Evolutionary conservation across 495 filamentous ascomycete genomes (phyloP).

Genomic region (Penicillium daleae): DNA sequence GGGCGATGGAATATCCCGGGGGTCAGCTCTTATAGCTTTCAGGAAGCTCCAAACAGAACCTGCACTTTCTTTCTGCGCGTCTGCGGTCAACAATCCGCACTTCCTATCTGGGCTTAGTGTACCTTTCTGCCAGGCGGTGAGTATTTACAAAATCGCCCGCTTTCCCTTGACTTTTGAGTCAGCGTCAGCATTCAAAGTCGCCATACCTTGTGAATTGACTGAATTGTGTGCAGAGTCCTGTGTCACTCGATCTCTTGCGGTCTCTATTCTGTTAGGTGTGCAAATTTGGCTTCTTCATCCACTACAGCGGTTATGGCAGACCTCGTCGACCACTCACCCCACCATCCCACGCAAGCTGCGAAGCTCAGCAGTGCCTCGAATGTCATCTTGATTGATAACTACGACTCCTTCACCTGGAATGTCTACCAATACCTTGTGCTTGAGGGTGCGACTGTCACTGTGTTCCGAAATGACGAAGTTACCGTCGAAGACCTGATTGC

Average conservation of each 20-base stretch:
- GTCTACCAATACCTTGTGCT: conserved; percentile 97
- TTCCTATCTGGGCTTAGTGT: conserved; percentile 44
- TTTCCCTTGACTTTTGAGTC: conserved; percentile 22
- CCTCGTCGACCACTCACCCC: conserved; percentile 85
- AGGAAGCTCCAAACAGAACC: conserved; percentile 28
- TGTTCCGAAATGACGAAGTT: conserved; percentile 91
- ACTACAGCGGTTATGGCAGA: conserved; percentile 33
- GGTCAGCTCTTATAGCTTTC: conserved; percentile 19
- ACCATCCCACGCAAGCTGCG: conserved; percentile 70
- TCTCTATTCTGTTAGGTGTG: conserved; percentile 2
- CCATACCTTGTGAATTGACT: background rate
- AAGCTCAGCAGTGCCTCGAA: conserved; percentile 79
- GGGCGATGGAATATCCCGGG: conserved; percentile 12
- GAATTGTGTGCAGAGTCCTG: conserved; percentile 14
- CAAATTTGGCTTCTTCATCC: background rate
- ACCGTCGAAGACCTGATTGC: conserved; percentile 79
- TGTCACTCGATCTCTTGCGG: conserved; percentile 9
- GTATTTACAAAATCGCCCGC: conserved; percentile 4
- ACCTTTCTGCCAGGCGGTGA: conserved; percentile 46
- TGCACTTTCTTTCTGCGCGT: conserved; percentile 28
- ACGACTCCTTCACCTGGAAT: conserved; percentile 99
- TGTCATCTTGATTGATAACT: conserved; percentile 96
- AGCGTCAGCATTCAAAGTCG: background rate
- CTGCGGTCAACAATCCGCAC: conserved; percentile 43
- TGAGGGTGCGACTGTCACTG: conserved; percentile 86